These are phyloP conservation scores for Anastatica hierochuntica DNA, from an alignment of 345 rosid species.

Conservation along the genomic window DNA sequence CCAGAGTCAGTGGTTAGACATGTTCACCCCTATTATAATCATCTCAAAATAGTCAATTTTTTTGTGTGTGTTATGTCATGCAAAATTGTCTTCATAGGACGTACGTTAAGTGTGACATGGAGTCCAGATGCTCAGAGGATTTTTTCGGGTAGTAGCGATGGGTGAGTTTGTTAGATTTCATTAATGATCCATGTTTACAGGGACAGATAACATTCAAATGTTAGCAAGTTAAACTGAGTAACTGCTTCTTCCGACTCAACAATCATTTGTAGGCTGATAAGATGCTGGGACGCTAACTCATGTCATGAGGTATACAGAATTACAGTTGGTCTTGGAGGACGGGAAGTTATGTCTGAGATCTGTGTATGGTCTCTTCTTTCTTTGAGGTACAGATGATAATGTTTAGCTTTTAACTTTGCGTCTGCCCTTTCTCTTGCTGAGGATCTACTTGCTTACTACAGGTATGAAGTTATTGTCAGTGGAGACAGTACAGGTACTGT, in stretches of 20 bases:
- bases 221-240: not conserved
- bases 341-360: conserved; percentile 50
- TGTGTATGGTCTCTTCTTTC: conserved; percentile 86
- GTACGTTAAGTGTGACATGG: conserved; percentile 72
- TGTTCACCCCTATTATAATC: conserved; percentile 14
- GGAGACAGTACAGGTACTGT: conserved; percentile 89
- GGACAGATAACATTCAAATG: not conserved
- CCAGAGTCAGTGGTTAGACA: conserved; percentile 94
- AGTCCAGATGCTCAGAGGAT: conserved; percentile 47
- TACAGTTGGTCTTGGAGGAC: conserved; percentile 76
- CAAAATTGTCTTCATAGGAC: conserved; percentile 41
- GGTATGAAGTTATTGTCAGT: conserved; percentile 79
- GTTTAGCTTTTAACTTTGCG: not conserved
- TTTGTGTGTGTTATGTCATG: conserved; percentile 5
- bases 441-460: conserved; percentile 21
- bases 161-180: conserved; percentile 40
- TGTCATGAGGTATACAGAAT: conserved; percentile 72
- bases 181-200: not conserved
- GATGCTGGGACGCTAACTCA: conserved; percentile 79
- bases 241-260: not conserved
- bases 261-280: conserved; percentile 51
- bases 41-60: not conserved
- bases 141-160: conserved; percentile 87
- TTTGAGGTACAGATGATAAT: conserved; percentile 42
- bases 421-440: conserved; percentile 8